Base-by-base conservation (phyloP, 1,284 basidiomycete genomes). In the Moesziomyces sp. region DNA sequence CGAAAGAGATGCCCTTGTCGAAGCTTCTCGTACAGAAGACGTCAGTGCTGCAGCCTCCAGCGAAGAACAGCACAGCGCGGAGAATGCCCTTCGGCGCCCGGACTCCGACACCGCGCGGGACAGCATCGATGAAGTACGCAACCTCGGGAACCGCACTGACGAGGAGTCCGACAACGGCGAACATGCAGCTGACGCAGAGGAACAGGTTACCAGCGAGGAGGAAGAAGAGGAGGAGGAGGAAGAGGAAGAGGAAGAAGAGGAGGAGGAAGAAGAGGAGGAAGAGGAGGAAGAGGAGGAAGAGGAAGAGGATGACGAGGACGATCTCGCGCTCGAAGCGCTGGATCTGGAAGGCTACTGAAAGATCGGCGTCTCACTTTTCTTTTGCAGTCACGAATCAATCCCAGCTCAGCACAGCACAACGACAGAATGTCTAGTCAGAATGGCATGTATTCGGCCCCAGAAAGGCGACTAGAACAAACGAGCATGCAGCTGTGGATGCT, bases 241-340 rank as follows among this genome's bases (percentile, higher is more conserved):
- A 28, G 65, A 55, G 13, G 59, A 68, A 3, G 60, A 64, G 13
- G 56, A 66, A 13, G 58, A 73, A 7, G 58, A 66, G 13, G 59
- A 73, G 11, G 62, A 70, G 5, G 58, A 74, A 16, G 67, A 74
- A 19, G 65, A 69, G 3, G 68, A 72, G 24, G 71, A 74, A 0
- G 65, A 75, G 14, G 65, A 68, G 3, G 66, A 69, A 3, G 69
- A 75, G 1, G 59, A 67, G 18, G 56, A 68, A 8, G 62, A 67
- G 11, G 63, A 99, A 97, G 55, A 99, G 93, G 53, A 99, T 85
- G 87, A 98, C 97, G 84, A 99, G 97, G 0, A 97, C 97, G 24
- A 99, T 93, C 85, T 99, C 94, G 85, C 99, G 95, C 79, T 94
- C 95, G 77, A 99, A 87, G 10, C 95, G 93, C 89, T 99, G 97